Evolutionary conservation across 2,329 filamentous ascomycete species (phyloP), one percentile per base, ranked within the genome.

Genomic region (Fusarium ambrosium): DNA sequence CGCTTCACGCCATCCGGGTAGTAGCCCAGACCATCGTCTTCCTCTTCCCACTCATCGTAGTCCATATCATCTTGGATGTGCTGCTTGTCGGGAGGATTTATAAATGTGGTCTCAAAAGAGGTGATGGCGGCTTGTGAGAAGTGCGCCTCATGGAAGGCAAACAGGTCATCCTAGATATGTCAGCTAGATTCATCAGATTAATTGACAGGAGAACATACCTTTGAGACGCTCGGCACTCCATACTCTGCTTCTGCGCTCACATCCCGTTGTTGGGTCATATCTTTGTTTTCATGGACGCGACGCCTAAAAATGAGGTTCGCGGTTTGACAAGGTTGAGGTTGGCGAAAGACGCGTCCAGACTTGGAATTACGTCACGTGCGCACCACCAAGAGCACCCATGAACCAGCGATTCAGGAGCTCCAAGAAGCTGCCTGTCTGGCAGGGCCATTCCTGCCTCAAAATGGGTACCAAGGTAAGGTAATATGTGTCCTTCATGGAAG

Each of bases 1-100:
- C 96, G 92, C 81, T 97, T 97, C 71, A 92, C 90, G 4, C 96
- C 95, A 79, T 98, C 95, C 1, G 89, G 84, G 77, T 98, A 98
- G 82, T 94, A 96, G 20, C 95, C 96, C 18, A 98, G 86, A 1
- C 85, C 90, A 79, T 94, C 93, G 43, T 92, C 89, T 29, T 92
- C 89, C 32, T 92, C 90, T 32, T 88, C 87, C 75, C 77, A 82
- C 4, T 82, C 75, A 22, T 80, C 76, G 32, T 79, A 73, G n/a
- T 69, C 72, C 20, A 83, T 79, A 7, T 83, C 81, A 41, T 82
- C 75, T 20, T 70, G 62, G 37, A 41, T 9, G 76, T 80, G 72
- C 32, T 79, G 70, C 39, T 79, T 74, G 11, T 70, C 41, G 20
- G 79, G 62, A 14, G 83, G 82, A 14, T 79, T 79, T 62, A 87